Evolutionary conservation across 768 basidiomycete species (phyloP).

Genomic region (Serendipita sp.): DNA sequence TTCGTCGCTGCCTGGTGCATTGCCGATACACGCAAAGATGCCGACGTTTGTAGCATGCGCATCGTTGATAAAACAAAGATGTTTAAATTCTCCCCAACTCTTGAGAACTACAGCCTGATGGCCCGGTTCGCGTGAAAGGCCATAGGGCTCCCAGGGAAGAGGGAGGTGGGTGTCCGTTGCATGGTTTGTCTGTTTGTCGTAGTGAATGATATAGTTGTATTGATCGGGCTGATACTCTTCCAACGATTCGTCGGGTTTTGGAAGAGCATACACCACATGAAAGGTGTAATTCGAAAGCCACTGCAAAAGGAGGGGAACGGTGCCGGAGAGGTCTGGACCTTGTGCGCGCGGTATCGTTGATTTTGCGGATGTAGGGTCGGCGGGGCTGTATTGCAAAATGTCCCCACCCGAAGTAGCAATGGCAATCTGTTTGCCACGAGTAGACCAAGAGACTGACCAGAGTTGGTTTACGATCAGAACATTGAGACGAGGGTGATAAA

Average conservation of each 20-base stretch:
- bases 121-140: conserved; percentile 28
- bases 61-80: conserved; percentile 32
- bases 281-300: conserved; percentile 64
- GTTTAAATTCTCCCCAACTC: conserved; percentile 30
- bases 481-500: background rate
- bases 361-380: conserved; percentile 36
- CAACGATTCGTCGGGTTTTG: conserved; percentile 16
- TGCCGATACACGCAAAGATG: conserved; percentile 23
- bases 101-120: conserved; percentile 25
- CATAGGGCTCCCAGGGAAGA: conserved; percentile 29
- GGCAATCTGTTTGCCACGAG: conserved; percentile 72
- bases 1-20: conserved; percentile 18
- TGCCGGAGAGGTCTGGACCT: conserved; percentile 24
- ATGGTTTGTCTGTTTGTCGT: conserved; percentile 28
- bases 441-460: conserved; percentile 62
- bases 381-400: conserved; percentile 48
- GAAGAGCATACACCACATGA: conserved; percentile 42
- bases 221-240: conserved; percentile 13
- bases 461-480: too few species aligned
- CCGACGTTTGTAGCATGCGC: conserved; percentile 37
- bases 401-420: conserved; percentile 57
- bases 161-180: conserved; percentile 25
- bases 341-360: conserved; percentile 42
- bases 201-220: conserved; percentile 25
- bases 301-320: conserved; percentile 34